Evolutionary conservation across 1,284 basidiomycete genomes (phyloP), one percentile per base, ranked within the genome.

Genomic region (Boletus holoroseus): DNA sequence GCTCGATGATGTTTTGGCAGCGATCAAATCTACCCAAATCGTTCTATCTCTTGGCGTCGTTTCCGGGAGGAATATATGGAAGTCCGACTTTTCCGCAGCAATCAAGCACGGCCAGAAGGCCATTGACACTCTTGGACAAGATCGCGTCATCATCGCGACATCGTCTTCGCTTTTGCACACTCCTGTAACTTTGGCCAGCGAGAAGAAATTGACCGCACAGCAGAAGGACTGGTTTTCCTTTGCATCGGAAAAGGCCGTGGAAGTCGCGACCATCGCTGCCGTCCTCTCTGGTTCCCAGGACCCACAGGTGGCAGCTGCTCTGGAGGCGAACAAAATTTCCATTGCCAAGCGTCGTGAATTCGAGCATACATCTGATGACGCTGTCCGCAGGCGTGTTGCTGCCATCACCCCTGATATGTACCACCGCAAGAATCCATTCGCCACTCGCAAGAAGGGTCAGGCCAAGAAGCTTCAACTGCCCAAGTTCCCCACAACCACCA

Each of bases 61-160:
- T 58, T 99, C 96, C 38, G 96, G 96, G 57, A 93, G 96, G 69
- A 99, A 99, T 81, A 93, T 99, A 76, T 99, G 96, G 96, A 99
- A 99, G 85, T 91, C 86, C 57, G 95, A 99, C 76, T 86, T 99
- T 66, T 76, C 79, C 61, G 85, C 83, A 47, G 88, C 91, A 54
- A 80, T 95, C 74, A 84, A 87, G 67, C 74, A 83, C 47, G 92
- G 83, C 54, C 84, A 95, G 77, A 91, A 88, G 73, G 94, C 93
- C 48, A 75, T 94, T 62, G 81, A 83, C 48, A 77, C 75, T 42
- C 85, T 97, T 62, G 92, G 92, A 56, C 73, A 77, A 58, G 88
- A 92, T 60, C 92, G 94, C 58, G 91, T 99, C 67, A 82, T 96
- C 68, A 77, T 97, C 65, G 93, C 93, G 31, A 94, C 96, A 47